Percentiles rank a stretch among this genome's conserved stretches.
phyloP scores from a whole-genome alignment of 768 basidiomycete species.

The Goffeauzyma gilvescens region DNA sequence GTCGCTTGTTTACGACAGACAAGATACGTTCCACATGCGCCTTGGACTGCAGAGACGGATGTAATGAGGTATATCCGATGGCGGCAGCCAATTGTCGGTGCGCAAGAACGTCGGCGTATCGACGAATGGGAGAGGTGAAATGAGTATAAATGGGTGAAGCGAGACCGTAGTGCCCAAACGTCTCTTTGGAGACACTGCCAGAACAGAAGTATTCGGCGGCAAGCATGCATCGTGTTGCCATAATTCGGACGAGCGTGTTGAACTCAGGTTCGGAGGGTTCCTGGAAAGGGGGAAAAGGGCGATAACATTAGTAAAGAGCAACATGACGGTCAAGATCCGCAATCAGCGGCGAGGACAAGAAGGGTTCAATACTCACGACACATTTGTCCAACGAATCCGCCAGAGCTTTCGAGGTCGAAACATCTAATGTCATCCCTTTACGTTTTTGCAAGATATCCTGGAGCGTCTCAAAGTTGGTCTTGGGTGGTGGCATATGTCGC shows the following conservation, averaged over 20 bases:
- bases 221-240: slow-evolving; percentile 97
- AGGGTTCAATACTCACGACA: slow-evolving; percentile 41
- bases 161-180: slow-evolving; percentile 94
- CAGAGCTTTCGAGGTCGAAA: slow-evolving; percentile 73
- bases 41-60: slow-evolving; percentile 73
- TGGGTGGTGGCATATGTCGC: slow-evolving; percentile 78
- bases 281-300: slow-evolving; percentile 33
- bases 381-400: slow-evolving; percentile 76
- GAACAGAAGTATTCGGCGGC: slow-evolving; percentile 96
- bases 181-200: slow-evolving; percentile 74
- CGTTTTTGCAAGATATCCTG: slow-evolving; percentile 79
- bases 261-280: slow-evolving; percentile 70
- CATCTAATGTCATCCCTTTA: slow-evolving; percentile 63
- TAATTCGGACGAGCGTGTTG: slow-evolving; percentile 93
- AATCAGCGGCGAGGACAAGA: not conserved
- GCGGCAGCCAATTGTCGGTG: slow-evolving; percentile 86
- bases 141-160: slow-evolving; percentile 94
- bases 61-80: slow-evolving; percentile 63
- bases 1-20: slow-evolving; percentile 70
- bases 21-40: slow-evolving; percentile 67
- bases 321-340: not conserved
- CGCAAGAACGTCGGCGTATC: slow-evolving; percentile 87
- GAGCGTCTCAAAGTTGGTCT: slow-evolving; percentile 82
- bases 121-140: slow-evolving; percentile 90
- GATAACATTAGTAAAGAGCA: not conserved